Evolutionary conservation across 2,329 filamentous ascomycete species (phyloP).

Genomic region (Ophiostoma ips): DNA sequence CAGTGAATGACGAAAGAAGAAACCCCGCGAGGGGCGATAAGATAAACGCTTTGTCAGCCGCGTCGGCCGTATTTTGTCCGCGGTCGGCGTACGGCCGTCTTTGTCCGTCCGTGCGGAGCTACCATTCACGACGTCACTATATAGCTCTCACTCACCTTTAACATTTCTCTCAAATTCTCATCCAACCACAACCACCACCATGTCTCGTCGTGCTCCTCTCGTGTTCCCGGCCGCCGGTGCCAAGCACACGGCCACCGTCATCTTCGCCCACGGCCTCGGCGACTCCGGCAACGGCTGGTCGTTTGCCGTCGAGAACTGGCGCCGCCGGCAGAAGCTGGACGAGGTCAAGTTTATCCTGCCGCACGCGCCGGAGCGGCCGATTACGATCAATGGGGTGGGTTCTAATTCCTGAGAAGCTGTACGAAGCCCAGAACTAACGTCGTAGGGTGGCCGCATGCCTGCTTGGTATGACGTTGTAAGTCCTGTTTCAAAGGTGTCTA

Average conservation of each 20-base stretch:
- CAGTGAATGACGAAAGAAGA: too few species aligned
- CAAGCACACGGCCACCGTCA: constrained; percentile 84
- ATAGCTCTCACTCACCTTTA: too few species aligned
- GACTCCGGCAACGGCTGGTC: constrained; percentile 72
- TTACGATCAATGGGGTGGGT: constrained; percentile 51
- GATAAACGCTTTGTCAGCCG: too few species aligned
- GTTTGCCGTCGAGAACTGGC: constrained; percentile 75
- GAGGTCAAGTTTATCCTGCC: constrained; percentile 92
- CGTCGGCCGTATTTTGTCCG: too few species aligned
- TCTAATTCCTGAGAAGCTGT: not conserved
- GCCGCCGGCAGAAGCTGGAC: constrained; percentile 62
- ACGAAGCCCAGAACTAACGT: not conserved
- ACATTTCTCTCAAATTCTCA: too few species aligned
- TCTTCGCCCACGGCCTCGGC: constrained; percentile 84
- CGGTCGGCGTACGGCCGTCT: too few species aligned
- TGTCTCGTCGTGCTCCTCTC: constrained; percentile 31
- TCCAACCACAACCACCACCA: too few species aligned
- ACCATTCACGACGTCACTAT: too few species aligned
- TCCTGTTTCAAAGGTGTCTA: constrained; percentile 1
- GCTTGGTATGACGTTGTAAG: constrained; percentile 73
- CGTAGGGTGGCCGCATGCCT: constrained; percentile 58
- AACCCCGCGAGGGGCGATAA: too few species aligned
- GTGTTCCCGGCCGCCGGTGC: constrained; percentile 61
- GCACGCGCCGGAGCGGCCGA: constrained; percentile 73
- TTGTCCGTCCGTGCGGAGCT: too few species aligned